Conservation (phyloP, 2,329 filamentous ascomycete genomes). For the Fusarium denticulatum region DNA sequence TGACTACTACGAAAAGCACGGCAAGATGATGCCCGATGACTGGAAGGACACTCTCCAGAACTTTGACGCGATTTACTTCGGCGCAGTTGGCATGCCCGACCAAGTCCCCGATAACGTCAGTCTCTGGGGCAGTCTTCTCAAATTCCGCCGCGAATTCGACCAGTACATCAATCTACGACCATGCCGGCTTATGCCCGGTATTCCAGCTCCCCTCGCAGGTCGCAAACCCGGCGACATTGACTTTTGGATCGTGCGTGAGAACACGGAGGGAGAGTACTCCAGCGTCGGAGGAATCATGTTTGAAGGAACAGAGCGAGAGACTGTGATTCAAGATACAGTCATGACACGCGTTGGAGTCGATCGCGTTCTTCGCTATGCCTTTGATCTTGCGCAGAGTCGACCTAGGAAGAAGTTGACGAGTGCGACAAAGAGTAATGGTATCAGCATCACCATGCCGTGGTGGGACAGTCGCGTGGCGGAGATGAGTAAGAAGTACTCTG, state of each 20-base stretch:
- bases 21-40: constrained; percentile 54
- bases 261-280: constrained; percentile 74
- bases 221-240: constrained; percentile 68
- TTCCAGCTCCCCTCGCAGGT: constrained; percentile 64
- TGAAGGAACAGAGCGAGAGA: constrained; percentile 66
- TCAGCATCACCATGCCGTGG: constrained; percentile 74
- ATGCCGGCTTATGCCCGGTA: constrained; percentile 69
- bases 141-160: constrained; percentile 73
- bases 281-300: constrained; percentile 72
- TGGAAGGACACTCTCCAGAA: constrained; percentile 63
- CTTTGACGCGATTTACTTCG: constrained; percentile 75
- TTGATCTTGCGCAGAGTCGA: constrained; percentile 67
- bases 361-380: constrained; percentile 70
- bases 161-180: constrained; percentile 76
- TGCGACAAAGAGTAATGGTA: constrained; percentile 74
- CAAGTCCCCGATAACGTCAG: constrained; percentile 72
- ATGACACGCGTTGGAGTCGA: constrained; percentile 71
- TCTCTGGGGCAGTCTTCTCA: constrained; percentile 73
- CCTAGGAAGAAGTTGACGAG: constrained; percentile 70
- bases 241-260: constrained; percentile 74
- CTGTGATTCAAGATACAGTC: constrained; percentile 69
- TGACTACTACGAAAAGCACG: constrained; percentile 62
- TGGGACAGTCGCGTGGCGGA: constrained; percentile 70
- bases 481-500: constrained; percentile 65
- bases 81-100: constrained; percentile 68